Percentiles rank a stretch among this genome's conserved stretches.
phyloP scores from a whole-genome alignment of 2,329 filamentous ascomycete genomes.

The Dothistroma septosporum region DNA sequence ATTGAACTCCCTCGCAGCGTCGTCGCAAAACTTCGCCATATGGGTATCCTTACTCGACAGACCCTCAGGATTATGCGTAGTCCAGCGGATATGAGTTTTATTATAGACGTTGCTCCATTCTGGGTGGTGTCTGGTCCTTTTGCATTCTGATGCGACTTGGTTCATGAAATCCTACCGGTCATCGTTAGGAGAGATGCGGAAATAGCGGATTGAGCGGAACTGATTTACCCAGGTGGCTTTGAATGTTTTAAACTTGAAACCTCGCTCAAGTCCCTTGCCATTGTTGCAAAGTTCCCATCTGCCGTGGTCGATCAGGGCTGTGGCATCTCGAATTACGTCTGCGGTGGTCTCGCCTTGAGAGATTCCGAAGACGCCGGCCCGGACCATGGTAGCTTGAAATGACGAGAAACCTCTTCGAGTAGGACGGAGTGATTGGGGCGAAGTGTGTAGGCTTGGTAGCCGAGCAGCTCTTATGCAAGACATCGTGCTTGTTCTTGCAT shows the following conservation, averaged over 20 bases:
- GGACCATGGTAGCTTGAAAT: constrained; percentile 14
- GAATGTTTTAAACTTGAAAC: constrained; percentile 40
- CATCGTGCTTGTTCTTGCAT: background rate
- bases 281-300: constrained; percentile 34
- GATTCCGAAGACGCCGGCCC: constrained; percentile 15
- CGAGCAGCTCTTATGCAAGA: background rate
- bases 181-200: background rate
- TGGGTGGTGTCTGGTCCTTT: constrained; percentile 65
- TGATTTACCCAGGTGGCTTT: constrained; percentile 36
- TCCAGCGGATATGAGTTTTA: constrained; percentile 67
- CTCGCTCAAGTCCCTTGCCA: constrained; percentile 34
- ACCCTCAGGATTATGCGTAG: constrained; percentile 63
- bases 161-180: constrained; percentile 63
- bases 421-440: background rate
- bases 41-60: constrained; percentile 61
- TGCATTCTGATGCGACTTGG: constrained; percentile 63
- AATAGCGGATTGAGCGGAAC: background rate
- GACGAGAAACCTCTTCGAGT: constrained; percentile 5
- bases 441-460: background rate
- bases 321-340: constrained; percentile 21
- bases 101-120: constrained; percentile 78
- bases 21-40: constrained; percentile 61
- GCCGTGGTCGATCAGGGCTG: constrained; percentile 26
- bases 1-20: constrained; percentile 29
- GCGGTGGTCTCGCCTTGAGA: constrained; percentile 22